Evolutionary conservation across 495 filamentous ascomycete genomes (phyloP), one percentile per base, ranked within the genome.

Genomic region (Astrocystis sublimbata): DNA sequence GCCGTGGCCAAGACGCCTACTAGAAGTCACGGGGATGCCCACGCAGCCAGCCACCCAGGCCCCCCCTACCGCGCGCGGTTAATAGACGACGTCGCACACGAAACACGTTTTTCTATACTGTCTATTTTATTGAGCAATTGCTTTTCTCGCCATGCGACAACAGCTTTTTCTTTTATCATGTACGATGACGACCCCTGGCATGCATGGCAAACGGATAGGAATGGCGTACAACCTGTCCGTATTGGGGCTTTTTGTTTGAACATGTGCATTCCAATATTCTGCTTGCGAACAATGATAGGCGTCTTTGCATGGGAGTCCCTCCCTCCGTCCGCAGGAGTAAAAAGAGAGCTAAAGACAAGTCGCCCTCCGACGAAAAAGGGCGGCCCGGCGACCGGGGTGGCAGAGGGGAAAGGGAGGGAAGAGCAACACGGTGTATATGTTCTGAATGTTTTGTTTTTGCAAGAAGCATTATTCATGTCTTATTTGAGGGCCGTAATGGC

Each of bases 21-120:
- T 31, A 47, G 33, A 58, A 59, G 58, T 61, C 67, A 68, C 64
- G 72, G 69, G n/a, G n/a, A n/a, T n/a, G n/a, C n/a, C n/a, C n/a
- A n/a, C n/a, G n/a, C n/a, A n/a, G n/a, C n/a, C n/a, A n/a, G n/a
- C n/a, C n/a, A n/a, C n/a, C n/a, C n/a, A n/a, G n/a, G n/a, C n/a
- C n/a, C n/a, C n/a, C n/a, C n/a, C n/a, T n/a, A n/a, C n/a, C 49
- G 42, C 4, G 52, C 26, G 50, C 7, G 8, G 36, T 40, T 55
- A 42, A 55, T 49, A 21, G 31, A 55, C 60, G 42, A 55, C 58
- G 36, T 24, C 50, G 56, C 30, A 49, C n/a, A n/a, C n/a, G n/a
- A n/a, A n/a, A n/a, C n/a, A 59, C 33, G 56, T 49, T 17, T 23
- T 65, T 61, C 67, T 65, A 51, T 71, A n/a, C n/a, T 54, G 46